Base-by-base conservation (phyloP, 768 basidiomycete genomes). In the Lactifluus rugatus region DNA sequence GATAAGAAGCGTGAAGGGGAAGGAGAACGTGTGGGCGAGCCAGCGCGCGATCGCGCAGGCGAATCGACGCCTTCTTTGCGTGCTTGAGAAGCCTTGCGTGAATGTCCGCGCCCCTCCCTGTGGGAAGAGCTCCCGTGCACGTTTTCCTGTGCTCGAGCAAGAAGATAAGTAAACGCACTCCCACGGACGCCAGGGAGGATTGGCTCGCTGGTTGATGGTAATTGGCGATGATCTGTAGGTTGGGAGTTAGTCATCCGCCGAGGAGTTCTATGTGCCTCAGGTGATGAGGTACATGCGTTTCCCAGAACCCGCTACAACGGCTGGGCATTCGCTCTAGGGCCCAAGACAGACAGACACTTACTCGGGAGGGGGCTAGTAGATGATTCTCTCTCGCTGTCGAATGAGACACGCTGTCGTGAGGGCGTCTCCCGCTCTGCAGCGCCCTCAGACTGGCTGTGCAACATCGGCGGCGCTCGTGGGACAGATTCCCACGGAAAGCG, bases 1-100 rank as follows among this genome's bases (percentile, higher is more conserved):
- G 87, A 85, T 1, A 85, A 87, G 0, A 72, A 68, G 37, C 78
- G 74, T 11, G 76, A 76, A 45, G 70, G 75, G 8, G 74, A 67
- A 1, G 66, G 65, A 2, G 75, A 74, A 4, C 64, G 56, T 19
- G 66, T 58, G 16, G 71, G 67, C 0, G 73, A 69, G 23, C 78
- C 74, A 7, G 76, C 73, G 45, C 69, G 74, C 2, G 74, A 66
- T 2, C 62, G 52, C 13, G 68, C 61, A 16, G 69, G 67, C 0
- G 72, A 69, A n/a, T 69, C 70, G 3, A 60, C 53, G n/a, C 63
- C 65, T 8, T 46, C 65, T 55, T 65, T 67, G 57, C 58, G 66
- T n/a, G 17, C n/a, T 4, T 23, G 62, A 36, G 39, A 56, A 7
- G 49, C 58, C n/a, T 61, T 63, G 32, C 61, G 56, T 2, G 69